These are phyloP conservation scores for Coemansia aciculifera DNA, from an alignment of 192 early-diverging fungal genomes.

Conservation along the genomic window DNA sequence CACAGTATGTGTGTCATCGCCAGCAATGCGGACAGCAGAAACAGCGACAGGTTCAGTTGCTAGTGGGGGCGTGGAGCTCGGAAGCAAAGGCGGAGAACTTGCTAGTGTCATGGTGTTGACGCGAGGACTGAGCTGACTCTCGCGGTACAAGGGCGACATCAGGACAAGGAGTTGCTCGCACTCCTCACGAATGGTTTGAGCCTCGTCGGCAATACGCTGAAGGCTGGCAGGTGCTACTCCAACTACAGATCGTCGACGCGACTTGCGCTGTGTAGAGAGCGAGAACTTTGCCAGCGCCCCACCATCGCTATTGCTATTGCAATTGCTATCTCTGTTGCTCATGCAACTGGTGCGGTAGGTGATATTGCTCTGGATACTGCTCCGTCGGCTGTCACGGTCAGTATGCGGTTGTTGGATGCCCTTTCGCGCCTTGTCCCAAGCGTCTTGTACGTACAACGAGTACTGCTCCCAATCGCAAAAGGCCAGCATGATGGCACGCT, in stretches of 20 bases:
- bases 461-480: conserved; percentile 59
- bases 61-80: background rate
- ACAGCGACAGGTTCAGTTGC: conserved; percentile 4
- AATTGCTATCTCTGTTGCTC: conserved; percentile 7
- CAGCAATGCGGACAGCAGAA: conserved; percentile 2
- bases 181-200: conserved; percentile 35
- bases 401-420: conserved; percentile 39
- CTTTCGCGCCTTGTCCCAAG: conserved; percentile 49
- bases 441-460: conserved; percentile 54
- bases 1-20: background rate
- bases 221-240: conserved; percentile 51
- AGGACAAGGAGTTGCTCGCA: conserved; percentile 46
- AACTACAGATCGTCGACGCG: conserved; percentile 52
- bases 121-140: conserved; percentile 30
- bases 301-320: background rate
- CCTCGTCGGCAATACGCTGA: conserved; percentile 53
- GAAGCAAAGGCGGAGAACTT: conserved; percentile 1
- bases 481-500: conserved; percentile 55
- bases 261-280: conserved; percentile 42
- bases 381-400: conserved; percentile 32
- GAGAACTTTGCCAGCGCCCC: conserved; percentile 31
- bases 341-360: background rate
- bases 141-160: conserved; percentile 54
- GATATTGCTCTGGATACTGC: conserved; percentile 26
- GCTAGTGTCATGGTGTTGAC: conserved; percentile 12